Percentiles rank a stretch among this genome's conserved stretches.
Conservation (phyloP, 2,329 filamentous ascomycete genomes). For the Dactylellina cionopaga region DNA sequence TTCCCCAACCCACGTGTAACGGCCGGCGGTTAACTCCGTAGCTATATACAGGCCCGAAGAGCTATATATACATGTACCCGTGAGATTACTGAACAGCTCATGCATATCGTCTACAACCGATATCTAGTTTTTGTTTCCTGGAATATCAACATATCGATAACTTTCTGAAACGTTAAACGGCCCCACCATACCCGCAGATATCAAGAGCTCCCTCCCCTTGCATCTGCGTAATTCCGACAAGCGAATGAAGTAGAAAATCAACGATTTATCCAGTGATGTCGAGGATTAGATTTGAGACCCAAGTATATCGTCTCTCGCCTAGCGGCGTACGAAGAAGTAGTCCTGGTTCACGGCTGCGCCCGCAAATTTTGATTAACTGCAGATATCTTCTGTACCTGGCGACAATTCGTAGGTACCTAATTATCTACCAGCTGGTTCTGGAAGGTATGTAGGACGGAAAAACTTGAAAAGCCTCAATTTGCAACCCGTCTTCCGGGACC, state of each 20-base stretch:
- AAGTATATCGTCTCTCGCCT: constrained; percentile 8
- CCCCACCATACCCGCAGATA: not conserved
- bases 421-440: no score
- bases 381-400: constrained; percentile 4
- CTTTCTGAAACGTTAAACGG: not conserved
- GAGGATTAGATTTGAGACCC: no score
- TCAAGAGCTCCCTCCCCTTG: constrained; percentile 13
- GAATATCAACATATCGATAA: constrained; percentile 13
- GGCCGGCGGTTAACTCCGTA: no score
- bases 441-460: not conserved
- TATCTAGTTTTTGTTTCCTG: not conserved
- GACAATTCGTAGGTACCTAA: no score
- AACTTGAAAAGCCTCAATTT: constrained; percentile 18
- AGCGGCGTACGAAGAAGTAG: not conserved
- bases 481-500: not conserved
- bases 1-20: constrained; percentile 15
- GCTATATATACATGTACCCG: not conserved
- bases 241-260: constrained; percentile 7
- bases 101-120: not conserved
- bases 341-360: constrained; percentile 20
- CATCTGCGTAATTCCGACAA: constrained; percentile 23
- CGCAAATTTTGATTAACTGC: no score
- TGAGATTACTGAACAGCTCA: constrained; percentile 29
- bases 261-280: constrained; percentile 9
- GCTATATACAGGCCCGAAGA: not conserved